These are phyloP conservation scores for Suillus ampliporus DNA, from an alignment of 768 basidiomycete species.

Conservation along the genomic window DNA sequence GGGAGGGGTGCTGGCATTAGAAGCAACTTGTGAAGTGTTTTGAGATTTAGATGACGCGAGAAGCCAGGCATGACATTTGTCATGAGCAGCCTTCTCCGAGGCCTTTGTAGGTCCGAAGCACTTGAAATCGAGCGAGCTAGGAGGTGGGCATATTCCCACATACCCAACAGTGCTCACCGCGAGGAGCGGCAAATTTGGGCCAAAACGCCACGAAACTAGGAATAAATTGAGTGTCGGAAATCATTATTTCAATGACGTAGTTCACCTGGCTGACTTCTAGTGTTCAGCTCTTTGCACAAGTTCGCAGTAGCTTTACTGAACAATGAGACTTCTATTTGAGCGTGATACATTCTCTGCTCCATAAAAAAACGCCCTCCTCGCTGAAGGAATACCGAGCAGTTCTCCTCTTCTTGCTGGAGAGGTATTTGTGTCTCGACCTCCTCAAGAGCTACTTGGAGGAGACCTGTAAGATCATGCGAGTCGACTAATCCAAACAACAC, in stretches of 20 bases:
- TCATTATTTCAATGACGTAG: not conserved
- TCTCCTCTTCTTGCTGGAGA: not conserved
- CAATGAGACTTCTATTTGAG: not conserved
- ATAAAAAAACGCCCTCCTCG: not conserved
- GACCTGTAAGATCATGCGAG: not conserved
- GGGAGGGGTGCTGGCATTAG: not conserved
- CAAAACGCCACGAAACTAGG: not conserved
- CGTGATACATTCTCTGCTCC: not conserved
- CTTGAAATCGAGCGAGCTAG: not conserved
- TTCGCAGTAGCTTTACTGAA: not conserved
- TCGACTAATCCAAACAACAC: not conserved
- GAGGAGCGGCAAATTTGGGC: too few species aligned
- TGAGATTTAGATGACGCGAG: not conserved
- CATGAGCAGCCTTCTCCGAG: too few species aligned
- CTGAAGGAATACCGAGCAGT: not conserved
- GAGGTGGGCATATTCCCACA: not conserved
- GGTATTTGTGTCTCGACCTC: not conserved
- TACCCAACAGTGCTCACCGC: not conserved
- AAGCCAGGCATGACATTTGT: slow-evolving; percentile 3
- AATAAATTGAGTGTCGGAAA: not conserved
- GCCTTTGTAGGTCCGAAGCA: not conserved
- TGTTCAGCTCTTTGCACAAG: not conserved
- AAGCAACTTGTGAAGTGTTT: not conserved
- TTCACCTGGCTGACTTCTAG: not conserved
- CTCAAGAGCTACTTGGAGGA: not conserved